phyloP scores from a whole-genome alignment of 2,329 filamentous ascomycete species.

The Ophiosphaerella narmari region DNA sequence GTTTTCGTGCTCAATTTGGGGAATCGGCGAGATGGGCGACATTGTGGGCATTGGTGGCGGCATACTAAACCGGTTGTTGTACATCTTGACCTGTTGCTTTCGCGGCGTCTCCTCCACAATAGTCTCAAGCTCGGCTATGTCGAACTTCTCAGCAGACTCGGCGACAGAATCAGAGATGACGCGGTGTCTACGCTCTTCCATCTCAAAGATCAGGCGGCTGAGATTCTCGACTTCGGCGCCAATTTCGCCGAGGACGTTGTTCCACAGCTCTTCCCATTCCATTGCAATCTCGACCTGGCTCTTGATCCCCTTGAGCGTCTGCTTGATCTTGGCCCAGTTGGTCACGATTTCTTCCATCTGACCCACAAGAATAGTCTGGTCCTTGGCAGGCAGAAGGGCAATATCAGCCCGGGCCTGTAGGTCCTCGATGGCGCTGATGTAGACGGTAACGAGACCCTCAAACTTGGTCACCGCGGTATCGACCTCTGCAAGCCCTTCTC shows the following conservation, averaged over 20 bases:
- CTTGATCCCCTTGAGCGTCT: constrained; percentile 77
- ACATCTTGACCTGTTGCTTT: constrained; percentile 53
- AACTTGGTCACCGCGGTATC: constrained; percentile 78
- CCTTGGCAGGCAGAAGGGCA: constrained; percentile 67
- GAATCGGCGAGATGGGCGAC: constrained; percentile 64
- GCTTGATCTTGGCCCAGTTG: constrained; percentile 84
- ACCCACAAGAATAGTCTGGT: constrained; percentile 74
- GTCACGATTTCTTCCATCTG: constrained; percentile 88
- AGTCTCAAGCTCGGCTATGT: constrained; percentile 88
- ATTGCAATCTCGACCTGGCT: constrained; percentile 93
- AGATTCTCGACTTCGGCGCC: constrained; percentile 84
- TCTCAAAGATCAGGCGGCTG: constrained; percentile 85
- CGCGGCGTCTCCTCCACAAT: constrained; percentile 87
- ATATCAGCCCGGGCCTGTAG: constrained; percentile 82
- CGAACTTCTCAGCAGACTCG: constrained; percentile 67
- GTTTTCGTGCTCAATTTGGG: constrained; percentile 72
- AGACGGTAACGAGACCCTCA: constrained; percentile 87
- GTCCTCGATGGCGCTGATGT: constrained; percentile 91
- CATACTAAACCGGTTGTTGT: constrained; percentile 70
- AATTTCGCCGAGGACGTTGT: constrained; percentile 89
- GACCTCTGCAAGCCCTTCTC: constrained; percentile 74
- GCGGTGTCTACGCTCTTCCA: constrained; percentile 93
- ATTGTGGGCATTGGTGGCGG: constrained; percentile 62
- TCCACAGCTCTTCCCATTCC: constrained; percentile 99
- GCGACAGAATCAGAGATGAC: constrained; percentile 63